These are phyloP conservation scores for Cadophora gregata DNA, from an alignment of 2,329 filamentous ascomycete genomes.

Conservation along the genomic window DNA sequence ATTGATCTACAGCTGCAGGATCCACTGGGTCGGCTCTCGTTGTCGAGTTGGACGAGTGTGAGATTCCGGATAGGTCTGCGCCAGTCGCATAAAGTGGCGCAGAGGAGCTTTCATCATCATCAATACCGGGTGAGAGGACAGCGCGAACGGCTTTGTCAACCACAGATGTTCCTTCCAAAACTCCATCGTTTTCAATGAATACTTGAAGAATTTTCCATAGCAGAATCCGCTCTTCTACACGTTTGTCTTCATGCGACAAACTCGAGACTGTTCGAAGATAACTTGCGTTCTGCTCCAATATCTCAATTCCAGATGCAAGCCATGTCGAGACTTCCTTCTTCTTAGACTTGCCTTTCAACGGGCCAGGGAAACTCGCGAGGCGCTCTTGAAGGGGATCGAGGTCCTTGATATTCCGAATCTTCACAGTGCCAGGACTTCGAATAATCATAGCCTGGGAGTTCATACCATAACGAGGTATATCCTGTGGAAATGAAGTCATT, in stretches of 20 bases:
- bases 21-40: conserved; percentile 72
- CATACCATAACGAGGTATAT: conserved; percentile 83
- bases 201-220: conserved; percentile 86
- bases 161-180: conserved; percentile 72
- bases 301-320: conserved; percentile 78
- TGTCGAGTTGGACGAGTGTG: conserved; percentile 43
- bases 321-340: conserved; percentile 92
- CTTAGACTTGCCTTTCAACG: conserved; percentile 86
- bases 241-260: conserved; percentile 67
- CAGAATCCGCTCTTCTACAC: conserved; percentile 78
- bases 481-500: conserved; percentile 85
- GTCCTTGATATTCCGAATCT: conserved; percentile 76
- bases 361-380: conserved; percentile 84
- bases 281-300: conserved; percentile 63
- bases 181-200: conserved; percentile 86
- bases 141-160: conserved; percentile 78
- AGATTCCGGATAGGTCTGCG: conserved; percentile 48
- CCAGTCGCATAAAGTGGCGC: conserved; percentile 47
- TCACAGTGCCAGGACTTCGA: conserved; percentile 81
- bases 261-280: conserved; percentile 53
- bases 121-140: conserved; percentile 68
- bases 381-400: conserved; percentile 74
- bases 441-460: conserved; percentile 74
- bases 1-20: conserved; percentile 68
- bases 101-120: conserved; percentile 39